Evolutionary conservation across 345 rosid species (phyloP).

Genomic region (Brassica napus): DNA sequence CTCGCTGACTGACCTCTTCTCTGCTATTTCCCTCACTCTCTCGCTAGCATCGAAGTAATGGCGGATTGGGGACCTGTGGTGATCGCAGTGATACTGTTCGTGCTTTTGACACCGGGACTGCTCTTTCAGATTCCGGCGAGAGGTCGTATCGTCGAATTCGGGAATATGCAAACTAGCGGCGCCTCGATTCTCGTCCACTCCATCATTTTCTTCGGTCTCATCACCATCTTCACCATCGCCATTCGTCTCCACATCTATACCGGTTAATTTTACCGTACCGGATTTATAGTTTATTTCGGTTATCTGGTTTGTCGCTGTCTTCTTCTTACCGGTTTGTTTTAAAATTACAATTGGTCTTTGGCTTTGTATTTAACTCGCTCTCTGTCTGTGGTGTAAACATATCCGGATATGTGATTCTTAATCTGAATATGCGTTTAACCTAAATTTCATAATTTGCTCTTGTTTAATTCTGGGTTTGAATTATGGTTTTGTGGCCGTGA

Average conservation of each 20-base stretch:
- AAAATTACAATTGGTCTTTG: neutral
- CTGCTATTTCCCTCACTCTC: neutral
- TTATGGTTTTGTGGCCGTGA: neutral
- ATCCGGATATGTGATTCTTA: neutral
- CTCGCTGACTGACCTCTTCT: neutral
- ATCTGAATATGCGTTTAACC: neutral
- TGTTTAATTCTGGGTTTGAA: neutral
- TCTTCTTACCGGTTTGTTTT: conserved; percentile 2
- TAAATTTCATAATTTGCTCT: neutral
- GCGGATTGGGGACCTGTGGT: conserved; percentile 97
- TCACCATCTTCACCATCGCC: conserved; percentile 76
- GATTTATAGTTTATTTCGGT: neutral
- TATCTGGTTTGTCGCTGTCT: neutral
- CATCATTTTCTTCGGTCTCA: conserved; percentile 74
- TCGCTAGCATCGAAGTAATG: conserved; percentile 41
- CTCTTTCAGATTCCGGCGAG: conserved; percentile 84
- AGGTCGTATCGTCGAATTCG: conserved; percentile 58
- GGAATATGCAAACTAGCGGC: conserved; percentile 79
- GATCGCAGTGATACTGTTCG: conserved; percentile 78
- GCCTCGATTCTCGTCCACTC: conserved; percentile 72
- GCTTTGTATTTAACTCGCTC: neutral
- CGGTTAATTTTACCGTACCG: conserved; percentile 37
- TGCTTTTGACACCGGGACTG: conserved; percentile 76
- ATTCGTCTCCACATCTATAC: conserved; percentile 75
- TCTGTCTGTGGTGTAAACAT: conserved; percentile 1